Conservation (phyloP, 257 asterid species). For the Nicotiana paniculata region DNA sequence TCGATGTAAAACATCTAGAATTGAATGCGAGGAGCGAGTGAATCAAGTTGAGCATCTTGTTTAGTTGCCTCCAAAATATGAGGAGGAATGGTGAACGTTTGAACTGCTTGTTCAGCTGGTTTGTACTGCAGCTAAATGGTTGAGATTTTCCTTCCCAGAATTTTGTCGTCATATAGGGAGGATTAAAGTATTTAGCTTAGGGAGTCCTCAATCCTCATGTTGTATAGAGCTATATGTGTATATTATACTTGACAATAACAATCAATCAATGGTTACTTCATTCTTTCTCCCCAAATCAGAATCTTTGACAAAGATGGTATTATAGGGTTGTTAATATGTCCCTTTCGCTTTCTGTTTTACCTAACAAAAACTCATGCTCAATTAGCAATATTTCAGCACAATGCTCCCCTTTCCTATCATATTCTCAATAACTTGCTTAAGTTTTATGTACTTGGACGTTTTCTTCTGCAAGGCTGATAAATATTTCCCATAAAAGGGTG, state of each 20-base stretch:
- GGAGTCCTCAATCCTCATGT: constrained; percentile 6
- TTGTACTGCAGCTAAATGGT: neutral
- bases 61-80: neutral
- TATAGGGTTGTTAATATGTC: neutral
- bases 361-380: neutral
- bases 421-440: neutral
- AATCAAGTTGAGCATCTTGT: constrained; percentile 6
- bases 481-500: neutral
- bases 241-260: neutral
- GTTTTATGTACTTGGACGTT: no score
- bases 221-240: constrained; percentile 3
- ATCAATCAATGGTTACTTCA: constrained; percentile 4
- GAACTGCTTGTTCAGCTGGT: constrained; percentile 8
- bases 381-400: neutral
- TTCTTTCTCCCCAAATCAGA: neutral
- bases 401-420: neutral
- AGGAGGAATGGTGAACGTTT: neutral
- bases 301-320: neutral
- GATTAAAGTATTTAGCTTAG: neutral
- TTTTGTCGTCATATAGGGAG: neutral
- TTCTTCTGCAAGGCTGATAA: neutral
- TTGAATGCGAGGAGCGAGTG: neutral
- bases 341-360: no score
- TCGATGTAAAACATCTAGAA: constrained; percentile 40
- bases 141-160: constrained; percentile 6